Conservation (phyloP, 1,284 basidiomycete genomes). For the Ustanciosporium gigantosporum region DNA sequence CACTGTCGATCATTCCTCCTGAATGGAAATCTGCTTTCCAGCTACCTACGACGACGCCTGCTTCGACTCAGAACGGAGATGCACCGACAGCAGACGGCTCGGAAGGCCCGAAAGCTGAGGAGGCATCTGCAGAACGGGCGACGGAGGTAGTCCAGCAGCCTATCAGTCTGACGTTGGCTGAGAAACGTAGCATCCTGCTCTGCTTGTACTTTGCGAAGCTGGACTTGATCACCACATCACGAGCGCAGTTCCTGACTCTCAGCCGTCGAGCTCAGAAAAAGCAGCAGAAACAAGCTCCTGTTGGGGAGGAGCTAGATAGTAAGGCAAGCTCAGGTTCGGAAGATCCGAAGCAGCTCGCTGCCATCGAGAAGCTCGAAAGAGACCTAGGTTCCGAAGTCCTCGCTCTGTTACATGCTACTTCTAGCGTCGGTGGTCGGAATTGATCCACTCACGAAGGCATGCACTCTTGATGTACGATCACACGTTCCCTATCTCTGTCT, state of each 20-base stretch:
- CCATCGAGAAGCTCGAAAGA: slow-evolving; percentile 14
- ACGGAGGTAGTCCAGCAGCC: slow-evolving; percentile 1
- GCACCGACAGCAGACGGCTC: background rate
- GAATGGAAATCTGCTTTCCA: slow-evolving; percentile 38
- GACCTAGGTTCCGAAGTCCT: slow-evolving; percentile 18
- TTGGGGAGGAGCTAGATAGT: background rate
- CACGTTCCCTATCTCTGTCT: background rate
- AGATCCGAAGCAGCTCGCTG: too few relatives aligned
- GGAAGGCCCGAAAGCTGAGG: background rate
- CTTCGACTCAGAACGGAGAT: background rate
- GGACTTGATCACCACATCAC: slow-evolving; percentile 15
- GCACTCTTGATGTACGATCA: too few relatives aligned
- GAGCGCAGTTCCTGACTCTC: slow-evolving; percentile 9
- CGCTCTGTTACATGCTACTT: slow-evolving; percentile 16
- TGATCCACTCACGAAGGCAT: too few relatives aligned
- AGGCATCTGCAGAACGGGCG: too few relatives aligned
- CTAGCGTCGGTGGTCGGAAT: slow-evolving; percentile 22
- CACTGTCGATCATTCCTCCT: slow-evolving; percentile 8
- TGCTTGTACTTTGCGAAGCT: slow-evolving; percentile 31
- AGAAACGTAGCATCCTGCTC: slow-evolving; percentile 23
- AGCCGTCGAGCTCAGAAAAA: slow-evolving; percentile 19
- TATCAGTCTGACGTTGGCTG: slow-evolving; percentile 6
- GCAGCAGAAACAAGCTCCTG: background rate
- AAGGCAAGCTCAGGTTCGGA: background rate
- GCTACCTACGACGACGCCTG: slow-evolving; percentile 5